Evolutionary conservation across 2,329 filamentous ascomycete genomes (phyloP).

Genomic region (Mycosphaerella sp.): DNA sequence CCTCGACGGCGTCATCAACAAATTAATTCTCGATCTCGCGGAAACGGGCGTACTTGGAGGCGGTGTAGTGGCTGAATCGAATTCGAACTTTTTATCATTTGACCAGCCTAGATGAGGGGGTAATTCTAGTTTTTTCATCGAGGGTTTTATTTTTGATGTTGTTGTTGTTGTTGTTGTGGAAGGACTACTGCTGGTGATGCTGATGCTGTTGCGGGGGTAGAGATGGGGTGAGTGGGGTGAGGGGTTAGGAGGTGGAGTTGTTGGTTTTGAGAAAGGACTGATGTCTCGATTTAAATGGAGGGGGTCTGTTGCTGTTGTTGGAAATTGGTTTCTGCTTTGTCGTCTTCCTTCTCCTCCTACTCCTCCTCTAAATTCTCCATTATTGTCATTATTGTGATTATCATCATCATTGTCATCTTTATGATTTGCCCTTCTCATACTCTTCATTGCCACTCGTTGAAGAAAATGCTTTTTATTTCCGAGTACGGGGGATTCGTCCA

Average conservation of each 20-base stretch:
- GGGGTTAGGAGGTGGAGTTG: not conserved
- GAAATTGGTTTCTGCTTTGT: too few relatives aligned
- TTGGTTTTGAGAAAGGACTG: constrained; percentile 6
- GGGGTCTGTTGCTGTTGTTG: not conserved
- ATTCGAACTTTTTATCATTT: constrained; percentile 18
- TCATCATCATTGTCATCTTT: not conserved
- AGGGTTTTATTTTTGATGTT: not conserved
- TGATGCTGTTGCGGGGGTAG: constrained; percentile 1
- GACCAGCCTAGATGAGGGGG: constrained; percentile 25
- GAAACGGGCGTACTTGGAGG: constrained; percentile 4
- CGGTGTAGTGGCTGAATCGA: constrained; percentile 20
- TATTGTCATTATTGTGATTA: too few relatives aligned
- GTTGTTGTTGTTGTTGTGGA: not conserved
- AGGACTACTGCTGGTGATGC: not conserved
- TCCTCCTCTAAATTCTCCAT: too few relatives aligned
- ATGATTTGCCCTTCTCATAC: not conserved
- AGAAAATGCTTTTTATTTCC: constrained; percentile 15
- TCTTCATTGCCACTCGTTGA: constrained; percentile 6
- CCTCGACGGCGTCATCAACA: too few relatives aligned
- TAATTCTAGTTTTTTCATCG: not conserved
- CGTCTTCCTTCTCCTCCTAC: too few relatives aligned
- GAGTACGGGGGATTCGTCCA: not conserved
- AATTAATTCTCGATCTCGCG: not conserved
- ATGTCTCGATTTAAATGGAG: not conserved
- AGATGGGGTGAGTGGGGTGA: constrained; percentile 17